Conservation (phyloP, 345 rosid species). For the Physaria fendleri region DNA sequence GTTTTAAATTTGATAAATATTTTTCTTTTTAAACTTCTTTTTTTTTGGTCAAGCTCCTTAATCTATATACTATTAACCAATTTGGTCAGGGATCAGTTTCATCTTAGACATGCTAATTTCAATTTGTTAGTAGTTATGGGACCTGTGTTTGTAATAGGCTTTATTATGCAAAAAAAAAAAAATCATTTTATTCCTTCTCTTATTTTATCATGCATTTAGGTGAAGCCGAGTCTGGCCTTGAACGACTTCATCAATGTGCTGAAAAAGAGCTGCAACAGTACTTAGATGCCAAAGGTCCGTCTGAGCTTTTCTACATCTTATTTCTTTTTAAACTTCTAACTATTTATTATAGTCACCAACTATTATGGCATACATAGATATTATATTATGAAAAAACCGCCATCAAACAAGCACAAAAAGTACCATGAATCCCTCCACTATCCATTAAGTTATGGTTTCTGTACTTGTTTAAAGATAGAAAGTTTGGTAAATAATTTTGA, state of each 20-base stretch:
- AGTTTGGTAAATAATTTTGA: too few relatives aligned
- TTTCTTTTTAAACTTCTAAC: too few relatives aligned
- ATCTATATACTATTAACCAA: neutral
- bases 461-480: too few relatives aligned
- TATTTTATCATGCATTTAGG: conserved; percentile 35
- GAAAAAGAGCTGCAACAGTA: conserved; percentile 71
- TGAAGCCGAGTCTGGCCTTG: conserved; percentile 85
- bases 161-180: neutral
- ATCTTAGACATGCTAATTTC: neutral
- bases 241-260: conserved; percentile 84
- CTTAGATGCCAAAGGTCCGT: conserved; percentile 50
- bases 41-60: neutral
- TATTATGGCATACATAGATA: too few relatives aligned
- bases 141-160: neutral
- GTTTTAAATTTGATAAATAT: too few relatives aligned
- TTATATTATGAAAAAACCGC: too few relatives aligned
- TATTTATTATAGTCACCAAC: too few relatives aligned
- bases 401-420: too few relatives aligned
- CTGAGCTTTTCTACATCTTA: too few relatives aligned
- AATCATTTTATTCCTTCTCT: neutral
- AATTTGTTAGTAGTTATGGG: neutral
- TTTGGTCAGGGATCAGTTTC: neutral
- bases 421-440: too few relatives aligned
- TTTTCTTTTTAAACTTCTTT: too few relatives aligned
- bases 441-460: too few relatives aligned